Percentiles rank a stretch among this genome's conserved stretches.
Evolutionary conservation across 1,284 basidiomycete species (phyloP).

Genomic region (Blastosporella zonata): DNA sequence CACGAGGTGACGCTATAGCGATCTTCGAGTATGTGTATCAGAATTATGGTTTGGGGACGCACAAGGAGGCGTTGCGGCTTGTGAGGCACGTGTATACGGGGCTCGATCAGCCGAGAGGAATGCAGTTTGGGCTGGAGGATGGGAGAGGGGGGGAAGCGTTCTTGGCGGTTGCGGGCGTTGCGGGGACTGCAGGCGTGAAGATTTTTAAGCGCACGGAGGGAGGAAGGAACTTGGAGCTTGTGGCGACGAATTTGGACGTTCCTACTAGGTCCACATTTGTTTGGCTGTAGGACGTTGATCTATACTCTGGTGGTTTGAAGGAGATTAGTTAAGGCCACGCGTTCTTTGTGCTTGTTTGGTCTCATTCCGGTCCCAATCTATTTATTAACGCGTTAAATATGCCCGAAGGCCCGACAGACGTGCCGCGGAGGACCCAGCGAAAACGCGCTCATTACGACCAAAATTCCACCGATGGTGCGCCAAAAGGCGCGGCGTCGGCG

Average conservation of each 20-base stretch:
- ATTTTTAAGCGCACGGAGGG: constrained; percentile 52
- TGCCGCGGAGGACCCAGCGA: background rate
- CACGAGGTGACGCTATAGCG: constrained; percentile 59
- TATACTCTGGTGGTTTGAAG: background rate
- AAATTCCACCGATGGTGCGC: background rate
- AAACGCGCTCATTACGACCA: background rate
- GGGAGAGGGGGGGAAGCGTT: constrained; percentile 47
- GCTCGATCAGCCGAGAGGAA: constrained; percentile 61
- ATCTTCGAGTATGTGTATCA: constrained; percentile 50
- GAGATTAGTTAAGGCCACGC: background rate
- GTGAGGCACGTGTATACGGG: constrained; percentile 47
- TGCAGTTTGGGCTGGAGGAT: constrained; percentile 48
- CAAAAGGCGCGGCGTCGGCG: background rate
- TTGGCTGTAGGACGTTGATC: constrained; percentile 24
- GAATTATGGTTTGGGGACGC: constrained; percentile 30
- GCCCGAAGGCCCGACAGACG: background rate
- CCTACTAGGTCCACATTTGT: constrained; percentile 55
- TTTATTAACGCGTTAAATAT: background rate
- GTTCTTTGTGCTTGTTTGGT: constrained; percentile 3
- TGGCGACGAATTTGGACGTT: constrained; percentile 50
- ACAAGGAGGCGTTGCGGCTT: constrained; percentile 33
- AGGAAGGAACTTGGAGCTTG: constrained; percentile 47
- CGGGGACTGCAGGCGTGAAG: constrained; percentile 51
- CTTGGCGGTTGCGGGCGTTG: constrained; percentile 52
- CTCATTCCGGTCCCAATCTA: too few relatives aligned